Evolutionary conservation across 2,329 filamentous ascomycete genomes (phyloP).

Genomic region (Trichophyton schoenleinii): DNA sequence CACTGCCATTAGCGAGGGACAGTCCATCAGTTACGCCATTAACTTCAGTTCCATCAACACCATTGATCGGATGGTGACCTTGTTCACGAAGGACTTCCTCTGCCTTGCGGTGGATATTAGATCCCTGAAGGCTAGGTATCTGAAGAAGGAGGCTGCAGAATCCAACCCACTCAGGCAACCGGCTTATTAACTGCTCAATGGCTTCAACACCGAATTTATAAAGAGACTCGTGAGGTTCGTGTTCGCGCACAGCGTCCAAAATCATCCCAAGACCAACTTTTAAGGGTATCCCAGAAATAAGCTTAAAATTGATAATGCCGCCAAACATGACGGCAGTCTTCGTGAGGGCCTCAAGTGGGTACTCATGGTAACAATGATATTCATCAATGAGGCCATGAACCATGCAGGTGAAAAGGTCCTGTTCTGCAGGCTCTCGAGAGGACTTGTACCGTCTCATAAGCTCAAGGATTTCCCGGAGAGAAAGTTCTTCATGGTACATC

Average conservation of each 20-base stretch:
- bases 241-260: conserved; percentile 83
- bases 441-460: conserved; percentile 77
- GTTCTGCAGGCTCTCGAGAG: conserved; percentile 69
- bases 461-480: conserved; percentile 74
- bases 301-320: conserved; percentile 85
- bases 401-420: conserved; percentile 97
- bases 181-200: conserved; percentile 70
- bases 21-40: conserved; percentile 34
- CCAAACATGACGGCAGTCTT: conserved; percentile 95
- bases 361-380: conserved; percentile 88
- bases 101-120: conserved; percentile 71
- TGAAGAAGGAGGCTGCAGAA: conserved; percentile 78
- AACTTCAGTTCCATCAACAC: conserved; percentile 35
- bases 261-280: conserved; percentile 97
- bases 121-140: conserved; percentile 69
- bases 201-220: conserved; percentile 97
- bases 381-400: conserved; percentile 96
- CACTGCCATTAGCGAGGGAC: conserved; percentile 54
- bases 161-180: conserved; percentile 87
- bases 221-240: conserved; percentile 74
- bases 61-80: conserved; percentile 44
- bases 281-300: conserved; percentile 79
- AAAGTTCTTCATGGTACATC: conserved; percentile 88
- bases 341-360: conserved; percentile 87
- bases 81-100: conserved; percentile 65